These are phyloP conservation scores for Pichia sp. DNA, from an alignment of 1,139 yeast genomes.

Conservation along the genomic window DNA sequence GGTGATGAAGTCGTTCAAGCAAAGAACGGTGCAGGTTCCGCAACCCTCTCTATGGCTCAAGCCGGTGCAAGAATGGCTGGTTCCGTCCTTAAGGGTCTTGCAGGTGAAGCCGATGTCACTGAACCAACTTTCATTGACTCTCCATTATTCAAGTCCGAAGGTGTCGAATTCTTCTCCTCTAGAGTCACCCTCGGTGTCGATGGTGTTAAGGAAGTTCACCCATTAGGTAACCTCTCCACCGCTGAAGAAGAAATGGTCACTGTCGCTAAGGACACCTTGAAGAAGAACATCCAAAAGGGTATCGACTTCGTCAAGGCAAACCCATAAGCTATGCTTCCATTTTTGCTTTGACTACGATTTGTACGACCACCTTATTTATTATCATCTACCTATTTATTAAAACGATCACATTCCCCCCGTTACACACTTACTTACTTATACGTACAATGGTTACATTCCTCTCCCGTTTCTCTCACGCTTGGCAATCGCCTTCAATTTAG, in stretches of 20 bases:
- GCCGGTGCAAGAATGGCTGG: slow-evolving; percentile 96
- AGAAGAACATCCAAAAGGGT: slow-evolving; percentile 70
- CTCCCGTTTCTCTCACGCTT: neutral
- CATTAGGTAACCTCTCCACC: slow-evolving; percentile 47
- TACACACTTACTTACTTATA: too few relatives aligned
- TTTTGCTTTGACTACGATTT: too few relatives aligned
- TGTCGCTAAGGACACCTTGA: slow-evolving; percentile 78
- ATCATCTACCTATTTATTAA: too few relatives aligned
- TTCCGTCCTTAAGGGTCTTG: slow-evolving; percentile 71
- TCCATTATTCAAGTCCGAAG: slow-evolving; percentile 77
- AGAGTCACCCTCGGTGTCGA: slow-evolving; percentile 83
- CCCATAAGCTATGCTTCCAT: too few relatives aligned
- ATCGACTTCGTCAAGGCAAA: slow-evolving; percentile 43
- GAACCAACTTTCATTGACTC: slow-evolving; percentile 79
- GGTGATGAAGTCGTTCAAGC: slow-evolving; percentile 99
- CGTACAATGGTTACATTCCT: too few relatives aligned
- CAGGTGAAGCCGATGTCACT: slow-evolving; percentile 60
- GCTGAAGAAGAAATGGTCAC: slow-evolving; percentile 72
- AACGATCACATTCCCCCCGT: too few relatives aligned
- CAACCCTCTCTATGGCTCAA: slow-evolving; percentile 97
- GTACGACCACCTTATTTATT: too few relatives aligned
- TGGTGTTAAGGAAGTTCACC: slow-evolving; percentile 78
- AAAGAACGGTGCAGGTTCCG: slow-evolving; percentile 98
- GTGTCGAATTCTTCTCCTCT: slow-evolving; percentile 89
- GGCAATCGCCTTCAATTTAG: slow-evolving; percentile 30